Percentiles rank a stretch among this genome's conserved stretches.
phyloP scores from a whole-genome alignment of 2,329 filamentous ascomycete species.

The Fusarium verticillioides region DNA sequence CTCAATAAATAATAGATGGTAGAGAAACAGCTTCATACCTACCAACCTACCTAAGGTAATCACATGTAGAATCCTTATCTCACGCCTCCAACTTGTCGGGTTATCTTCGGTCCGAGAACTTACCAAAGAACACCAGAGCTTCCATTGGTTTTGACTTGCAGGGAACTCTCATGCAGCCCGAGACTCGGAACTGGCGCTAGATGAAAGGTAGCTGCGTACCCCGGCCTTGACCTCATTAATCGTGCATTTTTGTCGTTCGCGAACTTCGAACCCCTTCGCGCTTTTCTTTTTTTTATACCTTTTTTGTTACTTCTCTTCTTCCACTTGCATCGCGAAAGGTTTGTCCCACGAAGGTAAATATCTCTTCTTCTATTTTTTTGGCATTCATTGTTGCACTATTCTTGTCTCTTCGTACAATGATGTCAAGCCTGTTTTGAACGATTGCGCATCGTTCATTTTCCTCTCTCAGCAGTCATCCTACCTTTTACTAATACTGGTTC shows the following conservation, averaged over 20 bases:
- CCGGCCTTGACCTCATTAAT: slow-evolving; percentile 18
- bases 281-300: background rate
- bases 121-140: background rate
- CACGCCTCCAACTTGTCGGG: slow-evolving; percentile 6
- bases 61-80: background rate
- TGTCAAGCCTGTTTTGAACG: slow-evolving; percentile 22
- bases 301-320: background rate
- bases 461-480: background rate
- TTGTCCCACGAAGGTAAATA: slow-evolving; percentile 17
- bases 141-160: slow-evolving; percentile 5
- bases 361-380: background rate
- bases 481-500: slow-evolving; percentile 18
- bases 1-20: too few relatives aligned
- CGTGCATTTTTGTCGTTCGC: slow-evolving; percentile 24
- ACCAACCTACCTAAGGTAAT: background rate
- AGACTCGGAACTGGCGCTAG: background rate
- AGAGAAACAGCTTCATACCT: background rate
- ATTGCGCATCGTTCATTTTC: background rate
- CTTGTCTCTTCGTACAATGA: slow-evolving; percentile 9
- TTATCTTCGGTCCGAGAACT: slow-evolving; percentile 30
- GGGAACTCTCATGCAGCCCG: slow-evolving; percentile 25
- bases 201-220: slow-evolving; percentile 21
- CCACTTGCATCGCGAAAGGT: background rate
- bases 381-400: slow-evolving; percentile 2
- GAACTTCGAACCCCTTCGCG: slow-evolving; percentile 2